A percentile compares a stretch with the other conserved stretches of the same genome.
Conservation (phyloP, 2,329 filamentous ascomycete genomes). For the Colletotrichum tropicale region DNA sequence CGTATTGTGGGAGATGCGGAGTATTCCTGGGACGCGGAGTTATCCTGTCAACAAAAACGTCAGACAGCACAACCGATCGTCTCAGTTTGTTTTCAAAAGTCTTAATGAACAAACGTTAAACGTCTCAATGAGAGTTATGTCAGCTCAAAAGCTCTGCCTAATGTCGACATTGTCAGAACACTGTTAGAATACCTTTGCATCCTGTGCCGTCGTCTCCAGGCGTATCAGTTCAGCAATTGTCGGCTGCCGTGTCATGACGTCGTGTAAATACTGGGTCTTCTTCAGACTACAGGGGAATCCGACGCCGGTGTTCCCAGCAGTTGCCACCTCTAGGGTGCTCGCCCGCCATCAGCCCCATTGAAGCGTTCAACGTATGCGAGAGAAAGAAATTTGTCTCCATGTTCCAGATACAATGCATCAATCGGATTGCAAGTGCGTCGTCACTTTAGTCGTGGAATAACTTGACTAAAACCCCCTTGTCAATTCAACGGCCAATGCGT, state of each 20-base stretch:
- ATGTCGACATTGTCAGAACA: not conserved
- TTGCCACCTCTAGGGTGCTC: not conserved
- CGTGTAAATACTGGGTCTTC: not conserved
- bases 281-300: not conserved
- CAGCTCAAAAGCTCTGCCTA: not conserved
- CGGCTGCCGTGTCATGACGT: not conserved
- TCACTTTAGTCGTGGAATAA: not conserved
- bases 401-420: not conserved
- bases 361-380: not conserved
- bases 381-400: not conserved
- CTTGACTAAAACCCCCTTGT: not conserved
- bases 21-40: not conserved
- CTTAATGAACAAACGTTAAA: fast-evolving
- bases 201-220: not conserved
- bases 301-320: not conserved
- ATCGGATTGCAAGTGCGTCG: not conserved
- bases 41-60: not conserved
- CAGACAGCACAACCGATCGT: fast-evolving
- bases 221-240: not conserved
- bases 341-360: not conserved
- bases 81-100: not conserved
- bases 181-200: not conserved
- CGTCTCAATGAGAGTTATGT: not conserved
- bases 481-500: not conserved
- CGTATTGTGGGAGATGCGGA: not conserved